phyloP scores from a whole-genome alignment of 805 yeast species.

The Ogataea neopini region DNA sequence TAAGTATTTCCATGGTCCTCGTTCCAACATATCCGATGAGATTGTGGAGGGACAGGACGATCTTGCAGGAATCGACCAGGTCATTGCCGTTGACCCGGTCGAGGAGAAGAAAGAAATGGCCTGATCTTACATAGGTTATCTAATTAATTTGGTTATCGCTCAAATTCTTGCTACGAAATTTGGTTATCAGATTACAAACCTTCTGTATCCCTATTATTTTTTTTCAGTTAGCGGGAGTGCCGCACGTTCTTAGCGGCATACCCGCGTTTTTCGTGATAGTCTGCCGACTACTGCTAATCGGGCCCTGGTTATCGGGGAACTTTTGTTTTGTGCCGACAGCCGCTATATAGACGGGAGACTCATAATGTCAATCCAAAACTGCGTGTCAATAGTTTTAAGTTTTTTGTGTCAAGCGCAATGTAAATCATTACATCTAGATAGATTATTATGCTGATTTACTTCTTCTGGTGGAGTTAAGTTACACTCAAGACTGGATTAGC shows the following conservation, averaged over 20 bases:
- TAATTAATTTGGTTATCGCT: background rate
- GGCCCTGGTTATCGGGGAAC: too few species aligned
- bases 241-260: background rate
- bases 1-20: slow-evolving; percentile 58
- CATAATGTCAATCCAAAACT: too few species aligned
- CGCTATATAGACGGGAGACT: too few species aligned
- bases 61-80: background rate
- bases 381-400: too few species aligned
- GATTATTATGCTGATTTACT: too few species aligned
- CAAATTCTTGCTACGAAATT: background rate
- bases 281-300: too few species aligned
- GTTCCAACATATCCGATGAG: slow-evolving; percentile 16
- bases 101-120: background rate
- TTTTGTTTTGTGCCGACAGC: too few species aligned
- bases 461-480: too few species aligned
- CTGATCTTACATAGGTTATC: background rate
- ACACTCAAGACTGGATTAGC: too few species aligned
- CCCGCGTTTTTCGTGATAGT: background rate
- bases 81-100: background rate
- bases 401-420: too few species aligned
- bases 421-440: too few species aligned
- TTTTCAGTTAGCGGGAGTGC: slow-evolving; percentile 1
- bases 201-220: background rate
- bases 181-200: background rate
- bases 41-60: background rate